phyloP scores from a whole-genome alignment of 169 alveolate species.

The Eimeria tenella region DNA sequence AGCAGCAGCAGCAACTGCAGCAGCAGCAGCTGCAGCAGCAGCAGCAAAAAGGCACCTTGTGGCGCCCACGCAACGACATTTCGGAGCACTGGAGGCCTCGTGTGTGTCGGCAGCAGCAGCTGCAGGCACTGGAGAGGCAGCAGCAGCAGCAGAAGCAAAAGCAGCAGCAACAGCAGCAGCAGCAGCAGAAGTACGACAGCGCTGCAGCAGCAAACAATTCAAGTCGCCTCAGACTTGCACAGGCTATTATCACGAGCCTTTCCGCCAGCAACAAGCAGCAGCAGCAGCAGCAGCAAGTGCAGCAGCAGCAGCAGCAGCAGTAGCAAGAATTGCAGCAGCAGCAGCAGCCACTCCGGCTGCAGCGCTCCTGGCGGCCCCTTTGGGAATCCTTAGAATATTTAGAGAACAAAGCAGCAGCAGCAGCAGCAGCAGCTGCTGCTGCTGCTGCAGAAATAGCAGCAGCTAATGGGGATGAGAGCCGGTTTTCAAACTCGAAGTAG shows the following conservation, averaged over 20 bases:
- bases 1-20: too few species aligned
- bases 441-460: background rate
- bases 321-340: background rate
- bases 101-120: background rate
- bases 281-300: constrained; percentile 27
- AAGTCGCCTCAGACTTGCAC: background rate
- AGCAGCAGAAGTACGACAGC: background rate
- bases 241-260: constrained; percentile 12
- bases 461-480: too few species aligned
- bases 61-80: background rate
- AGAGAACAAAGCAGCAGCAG: background rate
- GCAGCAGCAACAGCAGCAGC: constrained; percentile 14
- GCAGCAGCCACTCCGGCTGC: background rate
- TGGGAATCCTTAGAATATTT: too few species aligned
- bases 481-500: too few species aligned
- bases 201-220: background rate
- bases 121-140: constrained; percentile 17
- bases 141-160: constrained; percentile 33
- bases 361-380: background rate
- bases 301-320: constrained; percentile 35
- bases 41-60: background rate
- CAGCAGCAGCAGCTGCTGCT: background rate
- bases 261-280: background rate
- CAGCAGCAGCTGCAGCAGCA: constrained; percentile 30
- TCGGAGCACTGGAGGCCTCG: background rate